Base-by-base conservation (phyloP, 2,329 filamentous ascomycete genomes). In the Penicillium italicum region DNA sequence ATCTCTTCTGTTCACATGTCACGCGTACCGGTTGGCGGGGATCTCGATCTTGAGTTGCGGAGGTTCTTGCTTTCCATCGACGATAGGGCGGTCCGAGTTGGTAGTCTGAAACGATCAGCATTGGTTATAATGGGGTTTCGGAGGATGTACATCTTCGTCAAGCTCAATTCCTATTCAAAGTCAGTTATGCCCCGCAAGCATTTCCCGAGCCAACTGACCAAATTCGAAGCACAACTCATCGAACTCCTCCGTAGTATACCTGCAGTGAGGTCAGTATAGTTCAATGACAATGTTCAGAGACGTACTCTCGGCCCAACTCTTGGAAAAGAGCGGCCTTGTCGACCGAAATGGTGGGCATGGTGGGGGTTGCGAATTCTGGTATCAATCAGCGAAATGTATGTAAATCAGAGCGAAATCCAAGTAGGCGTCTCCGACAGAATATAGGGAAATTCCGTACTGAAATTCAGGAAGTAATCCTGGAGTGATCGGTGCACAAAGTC, bases 211-310 rank as follows among this genome's bases (percentile, higher is more conserved):
- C 56, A 51, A 71, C 75, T 62, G 74, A 79, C 92, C 92, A 72
- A 96, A 99, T 70, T 99, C 93, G 82, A 99, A 99, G 77, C 94
- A 97, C 66, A 99, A 82, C 71, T 96, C 89, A 76, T 99, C 94
- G 72, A 99, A 99, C 71, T 96, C 90, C 68, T 96, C 85, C 62
- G 90, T 94, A 53, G 93, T 96, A 76, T 90, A 93, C 65, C 89
- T 92, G 57, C 38, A 31, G 24, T 50, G 55, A 33, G 12, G 40
- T 50, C 8, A 50, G 28, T 24, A 26, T 3, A 34, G 16, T 44
- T 34, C 38, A 50, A 34, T 11, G 37, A 34, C 20, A 34, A 40
- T 37, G 43, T n/a, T 18, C 11, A 14, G 20, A 42, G n/a, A 66
- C 82, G 75, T 83, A 97, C 85, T 94, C 87, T 77, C 87, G 87